Percentiles rank a stretch among this genome's conserved stretches.
Evolutionary conservation across 805 yeast species (phyloP).

Genomic region (Lipomyces lipofer): DNA sequence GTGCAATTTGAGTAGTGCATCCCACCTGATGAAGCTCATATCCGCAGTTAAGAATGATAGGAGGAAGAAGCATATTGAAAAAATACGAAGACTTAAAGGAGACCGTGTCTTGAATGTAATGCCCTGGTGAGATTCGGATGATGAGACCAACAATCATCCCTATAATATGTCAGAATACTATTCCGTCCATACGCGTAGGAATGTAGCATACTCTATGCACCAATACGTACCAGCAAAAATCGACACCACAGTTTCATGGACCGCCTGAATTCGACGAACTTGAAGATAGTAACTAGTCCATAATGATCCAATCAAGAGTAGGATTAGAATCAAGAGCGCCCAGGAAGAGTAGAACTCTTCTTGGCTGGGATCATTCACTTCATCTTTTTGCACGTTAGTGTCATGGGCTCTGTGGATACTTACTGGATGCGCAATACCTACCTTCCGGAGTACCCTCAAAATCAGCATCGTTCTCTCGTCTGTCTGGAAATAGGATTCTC

Average conservation of each 20-base stretch:
- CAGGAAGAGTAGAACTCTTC: constrained; percentile 96
- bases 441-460: constrained; percentile 13
- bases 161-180: background rate
- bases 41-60: constrained; percentile 95
- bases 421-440: background rate
- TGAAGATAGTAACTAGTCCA: constrained; percentile 95
- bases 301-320: constrained; percentile 78
- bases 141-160: constrained; percentile 73
- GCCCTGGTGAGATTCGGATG: constrained; percentile 91
- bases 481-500: too few relatives aligned
- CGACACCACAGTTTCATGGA: constrained; percentile 94
- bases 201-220: background rate
- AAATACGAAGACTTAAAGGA: constrained; percentile 92
- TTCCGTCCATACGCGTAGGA: too few relatives aligned
- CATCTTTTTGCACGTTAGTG: constrained; percentile 9
- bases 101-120: constrained; percentile 93
- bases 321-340: constrained; percentile 87
- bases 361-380: constrained; percentile 67
- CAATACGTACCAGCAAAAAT: constrained; percentile 86
- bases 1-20: background rate
- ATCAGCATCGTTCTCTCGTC: constrained; percentile 13
- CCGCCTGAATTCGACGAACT: constrained; percentile 85
- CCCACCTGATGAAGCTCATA: constrained; percentile 75
- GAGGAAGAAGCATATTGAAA: constrained; percentile 91
- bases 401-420: background rate